These are phyloP conservation scores for Hypoxylon sp. DNA, from an alignment of 2,329 filamentous ascomycete species.

Conservation along the genomic window DNA sequence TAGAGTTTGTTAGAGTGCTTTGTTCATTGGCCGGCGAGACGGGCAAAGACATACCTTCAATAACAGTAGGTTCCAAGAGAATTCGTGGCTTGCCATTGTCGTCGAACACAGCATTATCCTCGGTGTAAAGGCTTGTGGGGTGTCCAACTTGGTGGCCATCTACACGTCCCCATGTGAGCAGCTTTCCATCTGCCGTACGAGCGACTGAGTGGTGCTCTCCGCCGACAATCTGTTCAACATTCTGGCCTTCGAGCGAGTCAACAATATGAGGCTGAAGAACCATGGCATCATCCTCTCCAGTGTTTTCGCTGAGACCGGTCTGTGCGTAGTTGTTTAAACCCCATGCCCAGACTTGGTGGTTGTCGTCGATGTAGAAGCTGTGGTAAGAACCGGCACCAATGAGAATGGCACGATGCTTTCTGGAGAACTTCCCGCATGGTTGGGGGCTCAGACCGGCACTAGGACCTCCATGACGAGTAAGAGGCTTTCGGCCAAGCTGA, in stretches of 20 bases:
- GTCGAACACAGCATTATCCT: conserved; percentile 74
- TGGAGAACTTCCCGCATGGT: conserved; percentile 55
- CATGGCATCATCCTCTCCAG: conserved; percentile 77
- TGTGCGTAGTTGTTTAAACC: conserved; percentile 81
- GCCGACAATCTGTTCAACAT: conserved; percentile 78
- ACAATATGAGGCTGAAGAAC: conserved; percentile 81
- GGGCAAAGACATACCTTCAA: conserved; percentile 65
- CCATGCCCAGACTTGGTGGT: conserved; percentile 77
- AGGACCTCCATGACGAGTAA: conserved; percentile 51
- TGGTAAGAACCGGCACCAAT: conserved; percentile 77
- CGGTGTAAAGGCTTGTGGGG: conserved; percentile 67
- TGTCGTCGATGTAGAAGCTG: conserved; percentile 77
- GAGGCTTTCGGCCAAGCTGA: conserved; percentile 76
- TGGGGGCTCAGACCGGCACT: conserved; percentile 59
- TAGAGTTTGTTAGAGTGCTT: conserved; percentile 37
- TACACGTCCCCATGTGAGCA: conserved; percentile 64
- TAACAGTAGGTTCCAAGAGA: conserved; percentile 73
- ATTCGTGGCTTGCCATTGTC: conserved; percentile 77
- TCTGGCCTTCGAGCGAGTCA: conserved; percentile 71
- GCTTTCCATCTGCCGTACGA: conserved; percentile 58
- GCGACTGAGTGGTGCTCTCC: conserved; percentile 77
- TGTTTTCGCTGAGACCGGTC: conserved; percentile 73
- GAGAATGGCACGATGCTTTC: conserved; percentile 68
- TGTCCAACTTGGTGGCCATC: conserved; percentile 69
- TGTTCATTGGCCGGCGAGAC: conserved; percentile 3